phyloP scores from a whole-genome alignment of 306 rosid genomes.

The Gastrolobium villosum region DNA sequence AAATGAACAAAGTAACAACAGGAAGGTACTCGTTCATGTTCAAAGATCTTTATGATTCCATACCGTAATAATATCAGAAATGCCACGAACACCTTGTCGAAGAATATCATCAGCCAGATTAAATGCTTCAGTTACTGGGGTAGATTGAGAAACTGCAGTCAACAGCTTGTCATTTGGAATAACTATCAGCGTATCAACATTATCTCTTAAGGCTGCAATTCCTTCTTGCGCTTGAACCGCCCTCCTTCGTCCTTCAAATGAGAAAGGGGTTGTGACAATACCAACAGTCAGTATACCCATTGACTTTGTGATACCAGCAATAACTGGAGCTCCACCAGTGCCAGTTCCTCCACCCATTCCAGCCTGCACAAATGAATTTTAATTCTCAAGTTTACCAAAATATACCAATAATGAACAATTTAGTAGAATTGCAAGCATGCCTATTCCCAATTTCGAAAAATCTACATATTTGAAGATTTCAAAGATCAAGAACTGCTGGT shows the following conservation, averaged over 20 bases:
- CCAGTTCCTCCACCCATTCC: conserved; percentile 99
- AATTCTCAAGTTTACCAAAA: conserved; percentile 39
- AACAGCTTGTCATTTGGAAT: conserved; percentile 98
- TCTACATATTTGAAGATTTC: conserved; percentile 17
- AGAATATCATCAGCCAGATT: conserved; percentile 98
- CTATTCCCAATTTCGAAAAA: conserved; percentile 2
- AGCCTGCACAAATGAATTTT: conserved; percentile 65
- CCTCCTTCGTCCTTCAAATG: conserved; percentile 97
- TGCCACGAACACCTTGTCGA: conserved; percentile 99
- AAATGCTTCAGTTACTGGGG: conserved; percentile 99
- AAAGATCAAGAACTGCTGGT: background rate
- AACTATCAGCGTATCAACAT: conserved; percentile 94
- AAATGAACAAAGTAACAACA: conserved; percentile 21
- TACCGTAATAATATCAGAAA: conserved; percentile 99
- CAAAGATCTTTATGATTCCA: conserved; percentile 43
- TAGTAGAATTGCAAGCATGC: conserved; percentile 21
- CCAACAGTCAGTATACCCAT: conserved; percentile 99
- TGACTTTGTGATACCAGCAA: conserved; percentile 95
- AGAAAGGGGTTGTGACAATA: conserved; percentile 95
- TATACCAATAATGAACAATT: conserved; percentile 25
- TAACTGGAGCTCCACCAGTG: conserved; percentile 97
- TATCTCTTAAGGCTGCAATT: conserved; percentile 96
- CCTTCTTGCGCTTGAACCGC: conserved; percentile 99
- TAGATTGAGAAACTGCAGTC: conserved; percentile 95
- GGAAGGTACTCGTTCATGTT: conserved; percentile 22